These are phyloP conservation scores for Lasiodiplodia sp. DNA, from an alignment of 2,329 filamentous ascomycete genomes.

Conservation along the genomic window DNA sequence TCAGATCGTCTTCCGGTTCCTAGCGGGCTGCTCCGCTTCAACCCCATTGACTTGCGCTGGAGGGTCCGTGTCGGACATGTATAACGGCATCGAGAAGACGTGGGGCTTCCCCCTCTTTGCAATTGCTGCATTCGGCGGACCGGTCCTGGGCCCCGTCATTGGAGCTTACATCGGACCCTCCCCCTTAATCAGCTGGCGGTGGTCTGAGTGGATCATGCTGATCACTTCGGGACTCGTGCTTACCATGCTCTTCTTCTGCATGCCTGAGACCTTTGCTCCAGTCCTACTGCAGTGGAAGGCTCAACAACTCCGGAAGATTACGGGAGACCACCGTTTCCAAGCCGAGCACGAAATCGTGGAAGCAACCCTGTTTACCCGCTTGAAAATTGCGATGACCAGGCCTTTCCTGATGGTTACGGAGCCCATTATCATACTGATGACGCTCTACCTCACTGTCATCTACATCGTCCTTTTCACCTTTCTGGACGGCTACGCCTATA, in stretches of 20 bases:
- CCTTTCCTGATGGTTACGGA: constrained; percentile 49
- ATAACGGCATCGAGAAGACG: constrained; percentile 56
- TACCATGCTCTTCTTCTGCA: constrained; percentile 46
- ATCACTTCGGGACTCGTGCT: constrained; percentile 44
- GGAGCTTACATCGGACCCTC: constrained; percentile 47
- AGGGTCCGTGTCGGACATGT: constrained; percentile 57
- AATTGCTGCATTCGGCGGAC: constrained; percentile 52
- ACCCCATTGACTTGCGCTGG: constrained; percentile 57
- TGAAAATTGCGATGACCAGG: constrained; percentile 31
- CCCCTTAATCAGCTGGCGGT: constrained; percentile 45
- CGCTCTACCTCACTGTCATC: constrained; percentile 59
- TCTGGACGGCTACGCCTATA: constrained; percentile 59
- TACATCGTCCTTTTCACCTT: constrained; percentile 65
- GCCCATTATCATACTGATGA: constrained; percentile 58
- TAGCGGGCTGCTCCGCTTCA: constrained; percentile 58
- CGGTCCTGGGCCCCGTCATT: constrained; percentile 45
- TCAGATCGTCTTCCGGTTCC: constrained; percentile 58
- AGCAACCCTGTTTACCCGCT: constrained; percentile 31
- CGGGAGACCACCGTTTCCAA: constrained; percentile 49
- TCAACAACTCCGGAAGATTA: constrained; percentile 38
- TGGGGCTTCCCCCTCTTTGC: constrained; percentile 61
- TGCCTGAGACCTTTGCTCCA: constrained; percentile 60
- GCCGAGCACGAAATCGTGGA: constrained; percentile 38
- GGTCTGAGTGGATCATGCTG: constrained; percentile 48
- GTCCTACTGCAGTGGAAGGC: constrained; percentile 44